Percentiles rank a stretch among this genome's conserved stretches.
Evolutionary conservation across 164 flowering plant species (phyloP).

Genomic region (Akebia trifoliata): DNA sequence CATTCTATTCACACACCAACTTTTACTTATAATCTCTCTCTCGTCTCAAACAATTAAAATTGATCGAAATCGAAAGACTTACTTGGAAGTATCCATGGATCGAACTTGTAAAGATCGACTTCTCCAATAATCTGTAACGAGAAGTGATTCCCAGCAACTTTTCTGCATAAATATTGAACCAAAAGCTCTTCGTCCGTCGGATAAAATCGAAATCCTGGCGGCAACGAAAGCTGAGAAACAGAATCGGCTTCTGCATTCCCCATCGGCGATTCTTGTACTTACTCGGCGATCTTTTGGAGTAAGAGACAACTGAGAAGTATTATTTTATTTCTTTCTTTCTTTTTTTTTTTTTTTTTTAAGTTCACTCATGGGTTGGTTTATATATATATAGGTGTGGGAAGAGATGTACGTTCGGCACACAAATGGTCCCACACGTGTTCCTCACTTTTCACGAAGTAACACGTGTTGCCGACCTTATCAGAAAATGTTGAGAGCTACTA

Average conservation of each 20-base stretch:
- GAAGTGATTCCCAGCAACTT: conserved; percentile 27
- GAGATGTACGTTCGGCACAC: too few species aligned
- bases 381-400: too few species aligned
- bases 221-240: conserved; percentile 22
- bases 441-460: too few species aligned
- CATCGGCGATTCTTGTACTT: conserved; percentile 8
- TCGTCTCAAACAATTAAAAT: neutral
- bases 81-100: conserved; percentile 37
- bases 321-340: too few species aligned
- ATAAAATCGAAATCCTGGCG: conserved; percentile 34
- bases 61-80: neutral
- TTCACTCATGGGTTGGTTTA: too few species aligned
- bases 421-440: too few species aligned
- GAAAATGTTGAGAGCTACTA: too few species aligned
- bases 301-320: too few species aligned
- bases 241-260: conserved; percentile 20
- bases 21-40: neutral
- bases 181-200: conserved; percentile 40
- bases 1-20: too few species aligned
- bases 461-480: too few species aligned
- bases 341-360: too few species aligned
- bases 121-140: conserved; percentile 27
- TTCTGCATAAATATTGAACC: conserved; percentile 29
- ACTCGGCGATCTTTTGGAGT: neutral
- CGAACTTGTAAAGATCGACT: conserved; percentile 30